phyloP scores from a whole-genome alignment of 257 asterid genomes.

The Cynanchum wilfordii region DNA sequence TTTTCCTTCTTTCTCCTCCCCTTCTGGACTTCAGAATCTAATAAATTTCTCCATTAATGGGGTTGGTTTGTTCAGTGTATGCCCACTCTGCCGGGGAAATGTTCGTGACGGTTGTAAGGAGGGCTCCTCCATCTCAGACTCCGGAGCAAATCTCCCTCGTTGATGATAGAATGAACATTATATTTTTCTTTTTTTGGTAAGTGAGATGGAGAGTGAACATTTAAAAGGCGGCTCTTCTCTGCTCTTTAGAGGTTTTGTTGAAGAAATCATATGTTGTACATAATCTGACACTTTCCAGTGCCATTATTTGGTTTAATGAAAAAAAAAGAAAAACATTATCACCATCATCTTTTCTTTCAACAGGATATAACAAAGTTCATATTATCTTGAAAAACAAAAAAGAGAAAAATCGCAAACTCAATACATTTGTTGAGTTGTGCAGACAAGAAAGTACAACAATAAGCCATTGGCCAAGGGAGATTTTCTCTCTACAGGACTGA shows the following conservation, averaged over 20 bases:
- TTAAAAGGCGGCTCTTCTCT: background rate
- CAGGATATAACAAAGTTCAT: too few relatives aligned
- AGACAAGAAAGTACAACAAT: background rate
- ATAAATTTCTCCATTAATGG: slow-evolving; percentile 5
- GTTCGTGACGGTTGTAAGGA: slow-evolving; percentile 54
- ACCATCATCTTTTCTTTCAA: background rate
- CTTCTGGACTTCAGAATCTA: background rate
- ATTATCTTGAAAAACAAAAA: too few relatives aligned
- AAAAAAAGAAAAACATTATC: background rate
- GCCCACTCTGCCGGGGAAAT: slow-evolving; percentile 94
- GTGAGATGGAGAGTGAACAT: too few relatives aligned
- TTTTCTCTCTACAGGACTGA: too few relatives aligned
- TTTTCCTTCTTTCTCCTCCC: background rate
- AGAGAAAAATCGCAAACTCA: background rate
- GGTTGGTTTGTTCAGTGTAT: slow-evolving; percentile 52
- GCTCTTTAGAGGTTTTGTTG: background rate
- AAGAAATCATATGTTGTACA: slow-evolving; percentile 7
- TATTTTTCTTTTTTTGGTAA: too few relatives aligned
- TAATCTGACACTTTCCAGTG: background rate
- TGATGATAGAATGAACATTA: slow-evolving; percentile 12
- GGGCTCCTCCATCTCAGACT: slow-evolving; percentile 36
- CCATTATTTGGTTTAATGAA: slow-evolving; percentile 2
- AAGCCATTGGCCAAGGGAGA: too few relatives aligned
- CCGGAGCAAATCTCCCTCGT: slow-evolving; percentile 20
- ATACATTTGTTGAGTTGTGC: slow-evolving; percentile 1